Conservation (phyloP, 2,329 filamentous ascomycete genomes). For the Ceratocystis huliohia region DNA sequence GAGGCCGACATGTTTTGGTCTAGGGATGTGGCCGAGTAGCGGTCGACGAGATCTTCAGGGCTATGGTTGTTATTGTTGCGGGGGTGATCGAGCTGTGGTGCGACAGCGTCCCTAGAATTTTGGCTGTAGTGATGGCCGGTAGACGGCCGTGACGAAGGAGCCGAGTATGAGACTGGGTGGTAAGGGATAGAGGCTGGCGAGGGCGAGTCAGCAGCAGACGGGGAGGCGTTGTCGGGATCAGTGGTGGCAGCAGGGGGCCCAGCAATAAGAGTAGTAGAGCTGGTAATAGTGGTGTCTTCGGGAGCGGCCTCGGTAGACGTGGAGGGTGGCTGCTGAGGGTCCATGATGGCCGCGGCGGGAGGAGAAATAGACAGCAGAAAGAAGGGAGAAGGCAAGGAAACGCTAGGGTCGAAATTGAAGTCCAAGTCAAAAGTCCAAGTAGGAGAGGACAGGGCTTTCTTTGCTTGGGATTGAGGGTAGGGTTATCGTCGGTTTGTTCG, state of each 20-base stretch:
- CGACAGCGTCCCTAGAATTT: constrained; percentile 38
- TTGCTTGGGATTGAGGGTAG: too few relatives aligned
- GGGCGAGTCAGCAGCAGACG: neutral
- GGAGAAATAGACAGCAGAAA: too few relatives aligned
- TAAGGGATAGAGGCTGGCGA: constrained; percentile 22
- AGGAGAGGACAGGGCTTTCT: too few relatives aligned
- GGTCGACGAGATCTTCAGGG: constrained; percentile 32
- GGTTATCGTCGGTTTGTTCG: too few relatives aligned
- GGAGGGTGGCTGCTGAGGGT: constrained; percentile 18
- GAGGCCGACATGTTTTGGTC: constrained; percentile 30
- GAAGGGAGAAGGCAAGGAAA: too few relatives aligned
- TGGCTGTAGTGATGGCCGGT: constrained; percentile 34
- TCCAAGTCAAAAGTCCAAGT: too few relatives aligned
- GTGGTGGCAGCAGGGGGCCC: constrained; percentile 13
- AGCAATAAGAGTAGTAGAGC: neutral
- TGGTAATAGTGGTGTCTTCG: constrained; percentile 13
- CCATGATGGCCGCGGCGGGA: constrained; percentile 10
- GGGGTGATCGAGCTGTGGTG: constrained; percentile 20
- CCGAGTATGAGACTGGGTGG: constrained; percentile 22
- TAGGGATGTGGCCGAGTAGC: constrained; percentile 36
- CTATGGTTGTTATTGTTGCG: neutral
- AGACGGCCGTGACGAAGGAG: constrained; percentile 21
- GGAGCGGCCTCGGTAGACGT: constrained; percentile 11
- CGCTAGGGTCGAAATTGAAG: too few relatives aligned
- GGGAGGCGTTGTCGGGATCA: neutral